These are phyloP conservation scores for Eucalyptus paniculata DNA, from an alignment of 345 rosid species.

Conservation along the genomic window DNA sequence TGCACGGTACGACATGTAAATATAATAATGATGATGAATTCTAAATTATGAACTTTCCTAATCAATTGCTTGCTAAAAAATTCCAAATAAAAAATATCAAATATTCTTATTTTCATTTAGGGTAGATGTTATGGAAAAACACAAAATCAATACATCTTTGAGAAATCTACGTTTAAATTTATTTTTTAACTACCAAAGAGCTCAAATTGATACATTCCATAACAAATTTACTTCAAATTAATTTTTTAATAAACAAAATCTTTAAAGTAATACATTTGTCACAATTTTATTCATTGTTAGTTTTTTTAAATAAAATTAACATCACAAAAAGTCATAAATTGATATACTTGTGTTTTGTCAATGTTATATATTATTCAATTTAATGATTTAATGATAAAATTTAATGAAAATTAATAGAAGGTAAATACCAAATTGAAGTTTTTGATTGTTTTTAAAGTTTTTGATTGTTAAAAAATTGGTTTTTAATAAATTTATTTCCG, in stretches of 20 bases:
- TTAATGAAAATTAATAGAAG: rapidly evolving
- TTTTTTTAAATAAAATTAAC: too few relatives aligned
- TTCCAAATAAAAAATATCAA: background rate
- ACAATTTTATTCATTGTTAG: rapidly evolving
- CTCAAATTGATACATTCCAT: rapidly evolving
- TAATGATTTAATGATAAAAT: too few relatives aligned
- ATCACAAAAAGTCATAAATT: rapidly evolving
- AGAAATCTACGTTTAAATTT: rapidly evolving
- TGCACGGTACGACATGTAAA: background rate
- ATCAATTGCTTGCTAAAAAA: rapidly evolving
- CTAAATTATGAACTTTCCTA: background rate
- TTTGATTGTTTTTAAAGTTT: too few relatives aligned
- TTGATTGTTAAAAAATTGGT: too few relatives aligned
- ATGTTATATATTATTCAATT: rapidly evolving
- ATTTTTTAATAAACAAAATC: rapidly evolving
- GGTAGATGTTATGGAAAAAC: rapidly evolving
- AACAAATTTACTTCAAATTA: rapidly evolving
- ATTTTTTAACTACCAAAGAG: rapidly evolving
- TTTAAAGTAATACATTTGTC: rapidly evolving
- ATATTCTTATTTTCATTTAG: background rate
- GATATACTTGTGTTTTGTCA: rapidly evolving
- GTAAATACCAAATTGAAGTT: rapidly evolving
- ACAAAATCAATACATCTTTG: too few relatives aligned
- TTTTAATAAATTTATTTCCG: too few relatives aligned
- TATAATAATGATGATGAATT: rapidly evolving